These are phyloP conservation scores for Stentor coeruleus DNA, from an alignment of 73 alveolate genomes.

Conservation along the genomic window DNA sequence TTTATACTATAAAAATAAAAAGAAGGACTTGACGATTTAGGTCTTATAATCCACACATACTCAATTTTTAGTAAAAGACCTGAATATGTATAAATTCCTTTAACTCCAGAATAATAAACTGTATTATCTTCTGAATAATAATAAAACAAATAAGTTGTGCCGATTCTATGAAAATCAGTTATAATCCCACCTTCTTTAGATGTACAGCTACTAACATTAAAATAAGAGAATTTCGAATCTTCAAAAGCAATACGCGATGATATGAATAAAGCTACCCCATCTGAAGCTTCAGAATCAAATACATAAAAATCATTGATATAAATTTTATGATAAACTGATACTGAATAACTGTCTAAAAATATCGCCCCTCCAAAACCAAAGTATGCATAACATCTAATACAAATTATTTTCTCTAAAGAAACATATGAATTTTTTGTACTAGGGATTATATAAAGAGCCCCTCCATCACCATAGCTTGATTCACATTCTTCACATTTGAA, in stretches of 20 bases:
- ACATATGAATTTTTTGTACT: neutral
- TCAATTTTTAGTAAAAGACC: no score
- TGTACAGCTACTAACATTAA: no score
- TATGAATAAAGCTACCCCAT: neutral
- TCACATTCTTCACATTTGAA: neutral
- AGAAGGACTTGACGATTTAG: no score
- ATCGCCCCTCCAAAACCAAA: neutral
- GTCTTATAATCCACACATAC: no score
- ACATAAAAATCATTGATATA: neutral
- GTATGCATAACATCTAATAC: neutral
- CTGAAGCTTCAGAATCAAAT: neutral
- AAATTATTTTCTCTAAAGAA: neutral
- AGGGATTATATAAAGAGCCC: neutral
- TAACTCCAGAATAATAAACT: no score
- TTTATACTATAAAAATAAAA: no score
- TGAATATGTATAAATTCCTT: no score
- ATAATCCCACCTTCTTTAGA: neutral
- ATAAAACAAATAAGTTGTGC: no score
- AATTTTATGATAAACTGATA: neutral
- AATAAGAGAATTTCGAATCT: neutral
- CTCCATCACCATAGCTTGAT: neutral
- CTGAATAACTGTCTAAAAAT: neutral
- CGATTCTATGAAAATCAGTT: neutral
- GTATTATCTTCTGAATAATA: no score
- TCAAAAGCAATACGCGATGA: neutral